Base-by-base conservation (phyloP, 129 eudicot genomes). In the Artemisia tridentata region DNA sequence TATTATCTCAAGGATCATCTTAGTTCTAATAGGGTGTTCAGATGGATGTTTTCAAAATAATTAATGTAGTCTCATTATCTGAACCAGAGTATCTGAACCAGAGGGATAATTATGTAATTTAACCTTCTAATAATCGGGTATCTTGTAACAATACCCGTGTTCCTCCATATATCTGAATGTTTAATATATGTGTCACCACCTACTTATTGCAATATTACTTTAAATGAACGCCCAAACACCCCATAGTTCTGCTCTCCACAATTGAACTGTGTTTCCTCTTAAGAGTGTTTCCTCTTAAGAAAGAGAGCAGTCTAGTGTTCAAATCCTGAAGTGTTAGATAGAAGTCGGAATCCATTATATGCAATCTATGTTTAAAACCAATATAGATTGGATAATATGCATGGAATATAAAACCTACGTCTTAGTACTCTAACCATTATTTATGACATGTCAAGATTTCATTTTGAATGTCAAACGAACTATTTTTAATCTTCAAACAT, bases 141-240 rank as follows among this genome's bases (percentile, higher is more conserved):
- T 19, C 34, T 14, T 66, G 49, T 47, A 19, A 18, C 43, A 66
- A 66, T 29, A 23, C 52, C 4, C 47, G 1, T 20, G 71, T 11
- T 47, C 12, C 38, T 66, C 56, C 56, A 66, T 19, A 47, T 48
- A 47, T 48, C 55, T 66, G 51, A 63, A 16, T 15, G 49, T 48
- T 47, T 12, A 11, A 46, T 18, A 8, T 27, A 65, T 45, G 20
- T 19, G 19, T 11, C 38, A 65, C 52, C 8, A 19, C 38, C 51
- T 17, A 66, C 48, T 45, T 47, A 46, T 19, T 17, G 13, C 2
- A 18, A 47, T 38, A 68, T 27, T 25, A 50, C 25, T 53, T 51
- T 68, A 52, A 14, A 29, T n/a, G 25, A 59, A n/a, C 72, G 47
- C 13, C 57, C 66, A 47, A 47, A 23, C 55, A 66, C 71, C 11